Evolutionary conservation across 2,329 filamentous ascomycete species (phyloP).

Genomic region (Hymenoscyphus fructigenus): DNA sequence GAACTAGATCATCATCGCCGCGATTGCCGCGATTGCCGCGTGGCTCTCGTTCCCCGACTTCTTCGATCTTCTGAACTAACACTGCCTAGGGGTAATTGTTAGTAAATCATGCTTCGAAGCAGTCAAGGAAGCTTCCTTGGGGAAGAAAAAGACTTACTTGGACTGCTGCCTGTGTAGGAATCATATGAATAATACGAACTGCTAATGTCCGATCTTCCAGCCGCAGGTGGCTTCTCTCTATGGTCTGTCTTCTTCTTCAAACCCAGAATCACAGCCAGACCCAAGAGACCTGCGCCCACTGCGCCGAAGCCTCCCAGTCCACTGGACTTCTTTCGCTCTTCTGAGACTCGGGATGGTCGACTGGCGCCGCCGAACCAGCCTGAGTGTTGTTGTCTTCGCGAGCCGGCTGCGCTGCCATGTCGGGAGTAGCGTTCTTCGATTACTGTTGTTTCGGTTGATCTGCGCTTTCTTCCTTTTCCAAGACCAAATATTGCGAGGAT

Average conservation of each 20-base stretch:
- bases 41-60: constrained; percentile 28
- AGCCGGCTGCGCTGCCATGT: constrained; percentile 43
- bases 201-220: constrained; percentile 27
- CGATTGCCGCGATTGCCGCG: constrained; percentile 3
- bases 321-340: constrained; percentile 50
- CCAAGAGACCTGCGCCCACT: constrained; percentile 34
- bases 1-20: neutral
- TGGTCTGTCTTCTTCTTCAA: constrained; percentile 33
- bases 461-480: constrained; percentile 49
- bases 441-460: constrained; percentile 55
- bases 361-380: constrained; percentile 55
- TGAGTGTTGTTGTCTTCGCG: constrained; percentile 38
- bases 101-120: constrained; percentile 13
- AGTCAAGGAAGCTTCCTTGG: neutral
- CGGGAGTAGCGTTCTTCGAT: constrained; percentile 61
- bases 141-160: constrained; percentile 31
- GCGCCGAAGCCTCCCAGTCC: constrained; percentile 54
- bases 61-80: constrained; percentile 35
- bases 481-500: constrained; percentile 61
- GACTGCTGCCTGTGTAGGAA: constrained; percentile 36
- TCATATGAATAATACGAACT: constrained; percentile 35
- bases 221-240: constrained; percentile 22
- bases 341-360: constrained; percentile 44
- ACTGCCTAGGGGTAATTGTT: constrained; percentile 28
- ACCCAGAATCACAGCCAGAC: constrained; percentile 33